A percentile compares a stretch with the other conserved stretches of the same genome.
Conservation (phyloP, 352 stramenopile species). For the Phytophthora europaea region DNA sequence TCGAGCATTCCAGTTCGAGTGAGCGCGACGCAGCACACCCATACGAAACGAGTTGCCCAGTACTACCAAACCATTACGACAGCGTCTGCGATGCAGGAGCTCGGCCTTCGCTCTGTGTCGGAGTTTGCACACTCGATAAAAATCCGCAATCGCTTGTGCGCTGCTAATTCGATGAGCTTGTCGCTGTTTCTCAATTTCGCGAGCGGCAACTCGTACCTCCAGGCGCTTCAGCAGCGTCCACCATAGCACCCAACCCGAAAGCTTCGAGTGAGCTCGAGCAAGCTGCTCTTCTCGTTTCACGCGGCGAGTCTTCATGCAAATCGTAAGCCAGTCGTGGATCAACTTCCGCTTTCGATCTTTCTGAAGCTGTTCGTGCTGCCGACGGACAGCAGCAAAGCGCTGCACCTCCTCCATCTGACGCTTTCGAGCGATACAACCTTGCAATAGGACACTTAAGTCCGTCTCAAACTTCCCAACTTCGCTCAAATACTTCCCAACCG, state of each 20-base stretch:
- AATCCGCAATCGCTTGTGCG: conserved; percentile 8
- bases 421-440: conserved; percentile 19
- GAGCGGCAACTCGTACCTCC: conserved; percentile 9
- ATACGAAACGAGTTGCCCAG: conserved; percentile 1
- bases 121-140: conserved; percentile 17
- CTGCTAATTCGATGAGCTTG: conserved; percentile 6
- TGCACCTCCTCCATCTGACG: conserved; percentile 25
- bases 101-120: conserved; percentile 5
- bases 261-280: conserved; percentile 9
- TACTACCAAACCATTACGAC: conserved; percentile 9
- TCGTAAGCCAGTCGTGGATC: conserved; percentile 12
- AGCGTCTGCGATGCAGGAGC: neutral
- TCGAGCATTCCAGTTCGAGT: conserved; percentile 6
- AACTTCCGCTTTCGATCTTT: conserved; percentile 13
- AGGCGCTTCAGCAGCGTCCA: conserved; percentile 22
- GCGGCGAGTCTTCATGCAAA: conserved; percentile 1
- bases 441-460: conserved; percentile 15
- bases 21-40: conserved; percentile 3
- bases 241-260: conserved; percentile 20
- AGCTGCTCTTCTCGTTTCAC: conserved; percentile 6
- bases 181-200: conserved; percentile 7
- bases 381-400: conserved; percentile 15
- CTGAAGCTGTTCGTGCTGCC: conserved; percentile 4
- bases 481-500: conserved; percentile 31
- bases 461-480: conserved; percentile 21